Evolutionary conservation across 495 filamentous ascomycete genomes (phyloP).

Genomic region (Talaromyces borbonicus): DNA sequence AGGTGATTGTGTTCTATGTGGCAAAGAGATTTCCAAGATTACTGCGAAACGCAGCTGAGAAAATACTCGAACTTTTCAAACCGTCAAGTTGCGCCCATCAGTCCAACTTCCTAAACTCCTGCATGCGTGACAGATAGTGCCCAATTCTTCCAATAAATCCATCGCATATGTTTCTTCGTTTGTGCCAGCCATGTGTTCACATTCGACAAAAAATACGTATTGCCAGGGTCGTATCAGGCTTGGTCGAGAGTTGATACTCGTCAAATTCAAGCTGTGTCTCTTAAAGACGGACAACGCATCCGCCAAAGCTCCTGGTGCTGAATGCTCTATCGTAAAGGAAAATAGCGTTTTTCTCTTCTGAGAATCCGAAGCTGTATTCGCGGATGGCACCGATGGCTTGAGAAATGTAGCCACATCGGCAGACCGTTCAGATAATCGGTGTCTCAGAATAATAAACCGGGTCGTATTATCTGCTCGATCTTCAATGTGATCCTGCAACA

Average conservation of each 20-base stretch:
- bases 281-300: conserved; percentile 73
- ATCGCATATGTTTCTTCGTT: not conserved
- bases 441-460: conserved; percentile 69
- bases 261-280: conserved; percentile 63
- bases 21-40: too few species aligned
- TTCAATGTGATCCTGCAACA: conserved; percentile 69
- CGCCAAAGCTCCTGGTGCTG: conserved; percentile 69
- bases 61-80: too few species aligned
- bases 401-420: conserved; percentile 9
- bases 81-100: conserved; percentile 20
- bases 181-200: conserved; percentile 31
- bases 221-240: conserved; percentile 69
- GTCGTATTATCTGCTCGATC: conserved; percentile 79
- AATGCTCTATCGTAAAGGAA: conserved; percentile 72
- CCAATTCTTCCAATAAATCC: conserved; percentile 1
- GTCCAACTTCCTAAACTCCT: conserved; percentile 35
- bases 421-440: conserved; percentile 21
- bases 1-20: not conserved
- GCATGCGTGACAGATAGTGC: conserved; percentile 12
- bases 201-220: conserved; percentile 93
- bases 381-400: conserved; percentile 9
- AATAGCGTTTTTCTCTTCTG: conserved; percentile 60
- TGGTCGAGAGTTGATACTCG: conserved; percentile 81
- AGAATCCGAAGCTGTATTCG: too few species aligned
- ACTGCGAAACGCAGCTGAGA: too few species aligned